Percentiles rank a stretch among this genome's conserved stretches.
phyloP scores from a whole-genome alignment of 805 yeast species.

The Sporopachydermia lactativora region DNA sequence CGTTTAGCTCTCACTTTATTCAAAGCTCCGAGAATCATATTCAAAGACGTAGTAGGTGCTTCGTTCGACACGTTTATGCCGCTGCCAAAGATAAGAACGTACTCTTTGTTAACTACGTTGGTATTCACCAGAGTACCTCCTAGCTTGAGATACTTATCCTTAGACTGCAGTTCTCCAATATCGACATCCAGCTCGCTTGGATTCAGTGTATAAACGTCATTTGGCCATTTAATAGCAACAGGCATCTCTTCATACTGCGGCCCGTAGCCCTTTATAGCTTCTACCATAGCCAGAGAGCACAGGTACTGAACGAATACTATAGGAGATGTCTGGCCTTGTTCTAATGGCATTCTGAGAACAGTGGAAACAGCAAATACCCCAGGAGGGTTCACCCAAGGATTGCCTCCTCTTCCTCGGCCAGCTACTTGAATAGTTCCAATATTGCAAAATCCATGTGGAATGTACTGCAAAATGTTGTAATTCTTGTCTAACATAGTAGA shows the following conservation, averaged over 20 bases:
- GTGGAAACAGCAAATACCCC: slow-evolving; percentile 83
- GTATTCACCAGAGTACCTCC: slow-evolving; percentile 81
- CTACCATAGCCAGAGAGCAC: slow-evolving; percentile 69
- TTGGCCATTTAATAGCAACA: slow-evolving; percentile 88
- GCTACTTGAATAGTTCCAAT: slow-evolving; percentile 76
- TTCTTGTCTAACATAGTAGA: slow-evolving; percentile 66
- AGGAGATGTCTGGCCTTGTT: slow-evolving; percentile 31
- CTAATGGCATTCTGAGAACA: slow-evolving; percentile 41
- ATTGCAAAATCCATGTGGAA: slow-evolving; percentile 58
- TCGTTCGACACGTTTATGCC: slow-evolving; percentile 75
- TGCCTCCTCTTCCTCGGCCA: slow-evolving; percentile 92
- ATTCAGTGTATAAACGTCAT: slow-evolving; percentile 67
- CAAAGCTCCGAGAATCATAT: slow-evolving; percentile 47
- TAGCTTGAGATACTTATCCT: slow-evolving; percentile 43
- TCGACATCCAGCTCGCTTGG: slow-evolving; percentile 25
- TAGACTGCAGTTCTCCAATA: slow-evolving; percentile 8
- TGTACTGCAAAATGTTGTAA: slow-evolving; percentile 33
- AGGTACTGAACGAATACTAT: slow-evolving; percentile 82
- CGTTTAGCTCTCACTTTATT: slow-evolving; percentile 33
- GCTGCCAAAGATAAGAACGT: slow-evolving; percentile 64
- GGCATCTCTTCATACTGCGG: slow-evolving; percentile 65
- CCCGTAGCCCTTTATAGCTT: slow-evolving; percentile 54
- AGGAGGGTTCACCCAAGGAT: slow-evolving; percentile 87
- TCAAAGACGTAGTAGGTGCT: slow-evolving; percentile 89
- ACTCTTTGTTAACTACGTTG: slow-evolving; percentile 43